Evolutionary conservation across 1,139 yeast genomes (phyloP).

Genomic region (Yamadazyma kanchanaburiensis): DNA sequence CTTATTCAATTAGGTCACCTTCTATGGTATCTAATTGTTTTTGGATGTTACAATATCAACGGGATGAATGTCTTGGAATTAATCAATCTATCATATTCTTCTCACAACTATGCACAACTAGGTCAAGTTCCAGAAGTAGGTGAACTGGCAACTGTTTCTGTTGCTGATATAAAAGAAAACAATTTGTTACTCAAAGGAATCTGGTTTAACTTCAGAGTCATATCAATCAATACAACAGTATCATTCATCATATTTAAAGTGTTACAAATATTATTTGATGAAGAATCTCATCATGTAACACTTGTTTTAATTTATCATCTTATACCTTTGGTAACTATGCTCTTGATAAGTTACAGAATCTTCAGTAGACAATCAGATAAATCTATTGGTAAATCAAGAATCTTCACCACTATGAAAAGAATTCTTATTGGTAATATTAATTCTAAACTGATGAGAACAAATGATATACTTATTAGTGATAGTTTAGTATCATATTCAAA

Average conservation of each 20-base stretch:
- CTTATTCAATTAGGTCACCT: constrained; percentile 29
- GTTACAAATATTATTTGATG: constrained; percentile 14
- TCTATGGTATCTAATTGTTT: constrained; percentile 34
- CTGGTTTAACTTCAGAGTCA: constrained; percentile 22
- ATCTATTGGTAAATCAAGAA: constrained; percentile 39
- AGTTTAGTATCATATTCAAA: constrained; percentile 76
- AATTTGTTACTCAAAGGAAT: constrained; percentile 29
- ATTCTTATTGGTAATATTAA: constrained; percentile 56
- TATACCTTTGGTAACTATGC: constrained; percentile 19
- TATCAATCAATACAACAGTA: constrained; percentile 18
- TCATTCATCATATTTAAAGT: constrained; percentile 22
- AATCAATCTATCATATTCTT: constrained; percentile 35
- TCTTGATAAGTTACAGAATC: constrained; percentile 14
- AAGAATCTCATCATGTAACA: constrained; percentile 10
- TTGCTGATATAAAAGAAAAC: constrained; percentile 33
- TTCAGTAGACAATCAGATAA: constrained; percentile 14
- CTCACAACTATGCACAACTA: constrained; percentile 34
- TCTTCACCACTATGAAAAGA: constrained; percentile 50
- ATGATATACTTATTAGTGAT: constrained; percentile 79
- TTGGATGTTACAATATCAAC: constrained; percentile 19
- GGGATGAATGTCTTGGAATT: constrained; percentile 33
- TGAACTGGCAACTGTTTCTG: constrained; percentile 29
- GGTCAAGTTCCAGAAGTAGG: constrained; percentile 25
- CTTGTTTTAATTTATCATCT: constrained; percentile 13
- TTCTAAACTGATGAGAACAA: constrained; percentile 54